Evolutionary conservation across 345 rosid genomes (phyloP).

Genomic region (Theobroma cacao): DNA sequence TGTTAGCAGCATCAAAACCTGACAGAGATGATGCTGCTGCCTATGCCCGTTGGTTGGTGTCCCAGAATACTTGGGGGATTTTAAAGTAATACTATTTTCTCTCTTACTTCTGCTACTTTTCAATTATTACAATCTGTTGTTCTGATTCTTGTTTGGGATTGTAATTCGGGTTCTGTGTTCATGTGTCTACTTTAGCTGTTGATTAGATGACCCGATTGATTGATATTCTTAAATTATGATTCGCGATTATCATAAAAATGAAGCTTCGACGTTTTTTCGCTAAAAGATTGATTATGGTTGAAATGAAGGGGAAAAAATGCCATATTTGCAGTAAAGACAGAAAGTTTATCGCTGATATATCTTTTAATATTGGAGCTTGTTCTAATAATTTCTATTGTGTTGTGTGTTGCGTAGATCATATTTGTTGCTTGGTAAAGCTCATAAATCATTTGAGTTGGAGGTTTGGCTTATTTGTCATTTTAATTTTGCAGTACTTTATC

Average conservation of each 20-base stretch:
- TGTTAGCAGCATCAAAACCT: slow-evolving; percentile 10
- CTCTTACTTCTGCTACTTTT: background rate
- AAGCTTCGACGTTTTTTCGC: background rate
- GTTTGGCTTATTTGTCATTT: slow-evolving; percentile 3
- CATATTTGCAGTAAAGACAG: background rate
- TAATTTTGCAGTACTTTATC: slow-evolving; percentile 70
- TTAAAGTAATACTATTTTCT: background rate
- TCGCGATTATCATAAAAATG: background rate
- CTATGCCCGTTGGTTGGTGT: slow-evolving; percentile 14
- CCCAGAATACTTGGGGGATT: slow-evolving; percentile 4
- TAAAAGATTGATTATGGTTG: background rate
- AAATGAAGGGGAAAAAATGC: background rate
- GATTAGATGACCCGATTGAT: background rate
- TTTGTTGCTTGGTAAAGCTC: background rate
- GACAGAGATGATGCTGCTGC: background rate
- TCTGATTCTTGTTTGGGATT: background rate
- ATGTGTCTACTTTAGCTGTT: background rate
- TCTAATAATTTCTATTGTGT: background rate
- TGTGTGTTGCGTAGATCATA: background rate
- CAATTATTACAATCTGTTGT: background rate
- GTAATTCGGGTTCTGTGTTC: background rate
- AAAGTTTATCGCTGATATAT: background rate
- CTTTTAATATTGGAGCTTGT: background rate
- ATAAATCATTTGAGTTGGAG: background rate
- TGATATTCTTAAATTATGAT: background rate